Evolutionary conservation across 208 protist genomes (phyloP).

Genomic region (Trypanosoma cruzi): DNA sequence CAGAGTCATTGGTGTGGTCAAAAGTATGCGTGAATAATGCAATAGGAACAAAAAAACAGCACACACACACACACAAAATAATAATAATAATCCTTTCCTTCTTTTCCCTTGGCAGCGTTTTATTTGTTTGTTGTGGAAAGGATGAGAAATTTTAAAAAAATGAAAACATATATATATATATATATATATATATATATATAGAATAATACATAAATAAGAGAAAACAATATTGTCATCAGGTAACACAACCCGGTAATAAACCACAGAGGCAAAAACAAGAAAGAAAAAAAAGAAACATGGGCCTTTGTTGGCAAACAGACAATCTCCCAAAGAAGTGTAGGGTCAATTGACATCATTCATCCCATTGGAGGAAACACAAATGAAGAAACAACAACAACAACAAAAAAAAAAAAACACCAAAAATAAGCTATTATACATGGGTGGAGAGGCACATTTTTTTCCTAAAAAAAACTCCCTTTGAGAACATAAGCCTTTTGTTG

Average conservation of each 20-base stretch:
- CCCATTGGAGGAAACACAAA: not conserved
- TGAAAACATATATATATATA: not conserved
- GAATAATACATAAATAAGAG: not conserved
- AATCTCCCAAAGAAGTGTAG: too few relatives aligned
- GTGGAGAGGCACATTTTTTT: not conserved
- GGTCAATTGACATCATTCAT: not conserved
- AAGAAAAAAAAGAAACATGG: not conserved
- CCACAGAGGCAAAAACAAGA: too few relatives aligned
- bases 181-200: too few relatives aligned
- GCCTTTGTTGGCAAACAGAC: not conserved
- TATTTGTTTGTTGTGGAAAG: not conserved
- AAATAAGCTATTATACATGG: conserved; percentile 2
- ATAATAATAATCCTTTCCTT: conserved; percentile 1
- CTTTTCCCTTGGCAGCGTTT: not conserved
- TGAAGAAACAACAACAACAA: too few relatives aligned
- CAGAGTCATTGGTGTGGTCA: conserved; percentile 8
- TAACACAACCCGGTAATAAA: too few relatives aligned
- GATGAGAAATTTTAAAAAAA: too few relatives aligned
- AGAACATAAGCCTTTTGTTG: not conserved
- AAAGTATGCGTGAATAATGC: not conserved
- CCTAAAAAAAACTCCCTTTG: not conserved
- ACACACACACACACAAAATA: too few relatives aligned
- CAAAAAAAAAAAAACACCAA: not conserved
- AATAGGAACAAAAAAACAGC: not conserved
- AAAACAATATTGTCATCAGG: too few relatives aligned